Base-by-base conservation (phyloP, 1,139 yeast species). In the Suhomyces panamericanus region DNA sequence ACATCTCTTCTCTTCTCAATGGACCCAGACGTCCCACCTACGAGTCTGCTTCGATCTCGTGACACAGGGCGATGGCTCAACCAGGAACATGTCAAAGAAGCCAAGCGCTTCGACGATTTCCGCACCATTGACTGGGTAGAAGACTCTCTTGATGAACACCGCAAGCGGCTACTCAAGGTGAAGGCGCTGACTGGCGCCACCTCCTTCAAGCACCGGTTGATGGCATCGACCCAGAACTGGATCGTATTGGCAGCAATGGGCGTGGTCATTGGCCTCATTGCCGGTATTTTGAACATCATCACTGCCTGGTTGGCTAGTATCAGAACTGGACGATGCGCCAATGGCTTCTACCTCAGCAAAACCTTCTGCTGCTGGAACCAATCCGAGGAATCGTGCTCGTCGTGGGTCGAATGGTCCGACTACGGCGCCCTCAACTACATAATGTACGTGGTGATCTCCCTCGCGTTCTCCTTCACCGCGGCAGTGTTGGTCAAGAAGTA, bases 231-330 rank as follows among this genome's bases (percentile, higher is more conserved):
- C 9, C 86, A 80, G 60, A 84, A 81, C 39, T 89, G 97, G 88
- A 58, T 89, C 1, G 85, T 87, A 1, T 67, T 93, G 34, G 85
- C 91, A 0, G 54, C 76, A 2, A 87, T 88, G 55, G 99, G 98
- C 0, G 60, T 85, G 1, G 55, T 75, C 3, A 86, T 91, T 43
- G 99, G 99, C 1, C 56, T 79, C 3, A 83, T 90, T 41, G 98
- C 99, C 0, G 96, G 89, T 0, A 73, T 79, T 26, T 68, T 93
- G 46, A 90, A 88, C 56, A 79, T 91, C 28, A 75, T 89, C 20
- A 89, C 98, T 0, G 91, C 90, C 44, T 88, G 93, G 79, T 67
- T 93, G n/a, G 84, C 91, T 4, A 86, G 86, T 59, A 64, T 90
- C 50, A 80, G 89, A 51, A 69, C 79, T 2, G 99, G 99, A 0